A percentile compares a stretch with the other conserved stretches of the same genome.
Conservation (phyloP, 495 filamentous ascomycete species). For the Penicillium flavigenum region DNA sequence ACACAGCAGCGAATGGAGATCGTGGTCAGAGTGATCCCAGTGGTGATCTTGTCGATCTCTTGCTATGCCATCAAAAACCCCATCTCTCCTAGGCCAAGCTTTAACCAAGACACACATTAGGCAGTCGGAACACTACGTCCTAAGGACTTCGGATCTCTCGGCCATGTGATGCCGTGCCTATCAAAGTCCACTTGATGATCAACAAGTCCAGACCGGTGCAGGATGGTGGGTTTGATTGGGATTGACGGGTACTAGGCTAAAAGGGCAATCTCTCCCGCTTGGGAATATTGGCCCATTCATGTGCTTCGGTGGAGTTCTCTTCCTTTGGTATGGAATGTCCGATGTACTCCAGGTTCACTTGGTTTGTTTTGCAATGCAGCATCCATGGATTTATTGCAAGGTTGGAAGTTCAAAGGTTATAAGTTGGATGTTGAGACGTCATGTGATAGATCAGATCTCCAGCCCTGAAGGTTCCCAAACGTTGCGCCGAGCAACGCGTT, state of each 20-base stretch:
- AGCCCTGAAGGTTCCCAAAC: neutral
- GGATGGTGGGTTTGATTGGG: slow-evolving; percentile 21
- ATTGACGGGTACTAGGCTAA: slow-evolving; percentile 15
- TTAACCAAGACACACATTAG: neutral
- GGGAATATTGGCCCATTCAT: neutral
- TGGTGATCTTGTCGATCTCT: neutral
- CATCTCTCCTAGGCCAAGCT: slow-evolving; percentile 6
- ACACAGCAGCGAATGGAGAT: neutral
- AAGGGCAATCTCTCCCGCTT: neutral
- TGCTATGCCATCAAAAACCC: neutral
- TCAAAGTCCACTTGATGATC: slow-evolving; percentile 16
- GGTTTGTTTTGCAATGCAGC: neutral
- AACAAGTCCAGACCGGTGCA: slow-evolving; percentile 21
- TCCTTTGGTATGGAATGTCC: neutral
- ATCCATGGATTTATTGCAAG: neutral
- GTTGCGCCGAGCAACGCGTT: neutral
- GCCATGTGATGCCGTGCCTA: neutral
- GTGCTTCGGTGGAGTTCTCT: neutral
- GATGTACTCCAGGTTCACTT: too few relatives aligned
- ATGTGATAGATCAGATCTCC: neutral
- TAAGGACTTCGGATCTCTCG: neutral
- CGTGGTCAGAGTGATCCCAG: neutral
- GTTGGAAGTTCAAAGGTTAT: neutral
- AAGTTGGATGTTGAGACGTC: neutral
- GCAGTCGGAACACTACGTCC: neutral